These are phyloP conservation scores for Corynascus novoguineensis DNA, from an alignment of 495 filamentous ascomycete species.

Conservation along the genomic window DNA sequence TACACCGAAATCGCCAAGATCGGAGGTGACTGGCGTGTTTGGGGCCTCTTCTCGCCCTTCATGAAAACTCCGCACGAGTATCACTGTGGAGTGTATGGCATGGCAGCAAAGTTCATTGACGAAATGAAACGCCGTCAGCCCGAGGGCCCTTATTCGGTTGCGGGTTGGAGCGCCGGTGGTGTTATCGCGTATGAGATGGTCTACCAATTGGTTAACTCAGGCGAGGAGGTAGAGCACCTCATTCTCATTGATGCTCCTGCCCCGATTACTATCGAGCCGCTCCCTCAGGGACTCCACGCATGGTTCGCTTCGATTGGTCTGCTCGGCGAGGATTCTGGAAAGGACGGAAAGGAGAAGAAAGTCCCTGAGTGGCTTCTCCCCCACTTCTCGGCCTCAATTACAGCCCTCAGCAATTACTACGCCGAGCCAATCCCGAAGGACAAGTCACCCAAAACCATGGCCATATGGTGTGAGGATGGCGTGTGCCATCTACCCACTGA, in stretches of 20 bases:
- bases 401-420: conserved; percentile 67
- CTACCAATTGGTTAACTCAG: conserved; percentile 60
- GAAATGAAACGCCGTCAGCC: conserved; percentile 62
- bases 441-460: conserved; percentile 57
- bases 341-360: conserved; percentile 49
- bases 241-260: conserved; percentile 80
- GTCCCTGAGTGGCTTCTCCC: conserved; percentile 75
- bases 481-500: conserved; percentile 67
- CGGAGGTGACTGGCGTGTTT: conserved; percentile 47
- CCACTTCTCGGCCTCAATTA: conserved; percentile 74
- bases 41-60: conserved; percentile 63
- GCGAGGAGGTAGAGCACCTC: conserved; percentile 66
- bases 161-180: conserved; percentile 83
- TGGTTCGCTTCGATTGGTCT: conserved; percentile 79
- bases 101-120: conserved; percentile 50
- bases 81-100: conserved; percentile 51
- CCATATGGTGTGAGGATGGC: conserved; percentile 78
- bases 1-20: conserved; percentile 53
- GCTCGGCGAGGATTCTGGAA: conserved; percentile 71
- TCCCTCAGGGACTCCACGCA: conserved; percentile 67
- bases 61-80: conserved; percentile 52
- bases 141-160: conserved; percentile 60
- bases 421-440: conserved; percentile 48
- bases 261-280: conserved; percentile 69
- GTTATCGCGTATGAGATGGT: conserved; percentile 83